Evolutionary conservation across 495 filamentous ascomycete species (phyloP).

Genomic region (Penicillium diatomitis): DNA sequence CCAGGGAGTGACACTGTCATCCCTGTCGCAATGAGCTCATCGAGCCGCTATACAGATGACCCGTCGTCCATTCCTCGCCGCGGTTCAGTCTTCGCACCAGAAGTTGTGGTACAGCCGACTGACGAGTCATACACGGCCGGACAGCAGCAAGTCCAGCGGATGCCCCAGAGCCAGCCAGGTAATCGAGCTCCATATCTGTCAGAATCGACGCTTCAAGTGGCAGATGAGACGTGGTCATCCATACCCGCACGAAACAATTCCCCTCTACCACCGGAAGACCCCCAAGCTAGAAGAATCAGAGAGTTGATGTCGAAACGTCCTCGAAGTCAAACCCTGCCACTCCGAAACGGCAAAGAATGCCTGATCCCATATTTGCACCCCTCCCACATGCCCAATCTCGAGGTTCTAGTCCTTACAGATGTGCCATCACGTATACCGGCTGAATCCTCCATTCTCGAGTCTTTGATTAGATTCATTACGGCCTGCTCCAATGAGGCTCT

Average conservation of each 20-base stretch:
- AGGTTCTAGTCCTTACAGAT: slow-evolving; percentile 49
- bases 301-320: slow-evolving; percentile 30
- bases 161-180: background rate
- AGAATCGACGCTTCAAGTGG: background rate
- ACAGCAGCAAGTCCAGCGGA: background rate
- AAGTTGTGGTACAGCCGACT: slow-evolving; percentile 17
- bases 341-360: slow-evolving; percentile 19
- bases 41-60: slow-evolving; percentile 18
- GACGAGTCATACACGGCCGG: background rate
- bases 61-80: slow-evolving; percentile 20
- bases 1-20: slow-evolving; percentile 1
- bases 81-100: slow-evolving; percentile 39
- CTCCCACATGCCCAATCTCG: slow-evolving; percentile 47
- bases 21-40: slow-evolving; percentile 1
- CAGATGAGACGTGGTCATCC: background rate
- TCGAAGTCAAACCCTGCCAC: slow-evolving; percentile 20
- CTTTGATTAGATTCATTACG: slow-evolving; percentile 47
- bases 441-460: slow-evolving; percentile 33
- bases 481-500: slow-evolving; percentile 51
- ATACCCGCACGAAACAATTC: slow-evolving; percentile 16
- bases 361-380: slow-evolving; percentile 43
- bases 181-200: slow-evolving; percentile 2
- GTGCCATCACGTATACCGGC: slow-evolving; percentile 44
- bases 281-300: slow-evolving; percentile 21
- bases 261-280: slow-evolving; percentile 16